A percentile compares a stretch with the other conserved stretches of the same genome.
These are phyloP conservation scores for Talaromyces sp. DNA, from an alignment of 2,329 filamentous ascomycete genomes.

Conservation along the genomic window DNA sequence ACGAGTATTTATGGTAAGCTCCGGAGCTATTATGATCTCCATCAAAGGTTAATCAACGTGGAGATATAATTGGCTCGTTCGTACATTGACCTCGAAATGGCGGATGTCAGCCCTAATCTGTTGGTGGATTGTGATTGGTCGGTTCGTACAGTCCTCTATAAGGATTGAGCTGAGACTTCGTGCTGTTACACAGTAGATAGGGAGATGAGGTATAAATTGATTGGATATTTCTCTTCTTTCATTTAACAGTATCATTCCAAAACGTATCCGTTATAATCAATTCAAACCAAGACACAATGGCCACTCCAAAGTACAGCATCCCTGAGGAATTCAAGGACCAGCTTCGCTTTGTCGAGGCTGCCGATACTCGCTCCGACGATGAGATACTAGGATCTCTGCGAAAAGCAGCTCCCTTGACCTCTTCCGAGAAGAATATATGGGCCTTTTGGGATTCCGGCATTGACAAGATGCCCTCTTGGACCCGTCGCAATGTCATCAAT, in stretches of 20 bases:
- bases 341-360: constrained; percentile 11
- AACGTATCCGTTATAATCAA: too few relatives aligned
- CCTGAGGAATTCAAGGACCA: constrained; percentile 12
- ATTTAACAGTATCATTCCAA: not conserved
- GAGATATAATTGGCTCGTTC: constrained; percentile 7
- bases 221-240: not conserved
- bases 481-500: constrained; percentile 40
- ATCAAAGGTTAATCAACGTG: not conserved
- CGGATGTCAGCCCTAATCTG: not conserved
- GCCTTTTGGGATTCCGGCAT: constrained; percentile 41
- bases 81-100: not conserved
- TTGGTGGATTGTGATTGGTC: not conserved
- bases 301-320: constrained; percentile 6
- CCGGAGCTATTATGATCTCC: not conserved
- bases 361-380: constrained; percentile 11
- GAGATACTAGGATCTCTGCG: constrained; percentile 22
- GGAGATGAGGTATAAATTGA: not conserved
- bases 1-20: not conserved
- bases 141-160: not conserved
- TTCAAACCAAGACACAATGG: not conserved
- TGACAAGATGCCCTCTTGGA: constrained; percentile 38
- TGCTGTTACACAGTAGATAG: not conserved
- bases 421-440: constrained; percentile 42
- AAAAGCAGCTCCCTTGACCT: constrained; percentile 26
- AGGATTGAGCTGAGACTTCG: not conserved